phyloP scores from a whole-genome alignment of 768 basidiomycete species.

The Naganishia randhawae region DNA sequence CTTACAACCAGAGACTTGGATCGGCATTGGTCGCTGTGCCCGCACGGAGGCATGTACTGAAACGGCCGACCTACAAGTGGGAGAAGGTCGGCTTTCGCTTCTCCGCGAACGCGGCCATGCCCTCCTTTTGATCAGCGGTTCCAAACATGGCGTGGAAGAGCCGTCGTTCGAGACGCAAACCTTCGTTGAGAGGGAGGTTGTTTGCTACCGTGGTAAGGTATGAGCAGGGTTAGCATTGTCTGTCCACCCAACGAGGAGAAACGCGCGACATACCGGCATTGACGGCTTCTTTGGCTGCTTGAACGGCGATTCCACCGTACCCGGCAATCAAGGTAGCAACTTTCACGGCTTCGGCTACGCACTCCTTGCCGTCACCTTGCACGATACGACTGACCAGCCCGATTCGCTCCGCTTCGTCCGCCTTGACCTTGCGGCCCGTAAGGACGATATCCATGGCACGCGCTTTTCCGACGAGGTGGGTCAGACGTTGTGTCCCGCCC shows the following conservation, averaged over 20 bases:
- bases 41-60: too few species aligned
- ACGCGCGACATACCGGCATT: slow-evolving; percentile 63
- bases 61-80: slow-evolving; percentile 55
- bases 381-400: slow-evolving; percentile 82
- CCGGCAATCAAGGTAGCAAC: slow-evolving; percentile 73
- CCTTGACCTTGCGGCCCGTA: slow-evolving; percentile 76
- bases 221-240: background rate
- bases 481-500: slow-evolving; percentile 87
- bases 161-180: slow-evolving; percentile 78
- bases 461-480: slow-evolving; percentile 80
- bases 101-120: slow-evolving; percentile 90
- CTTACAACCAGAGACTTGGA: too few species aligned
- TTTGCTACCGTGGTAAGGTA: slow-evolving; percentile 58
- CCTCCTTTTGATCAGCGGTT: slow-evolving; percentile 92
- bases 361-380: slow-evolving; percentile 64
- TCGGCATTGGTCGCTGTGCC: too few species aligned
- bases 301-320: slow-evolving; percentile 76
- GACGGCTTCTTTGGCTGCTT: slow-evolving; percentile 87
- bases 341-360: slow-evolving; percentile 79
- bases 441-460: slow-evolving; percentile 90
- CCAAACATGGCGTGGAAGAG: slow-evolving; percentile 89
- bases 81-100: slow-evolving; percentile 85
- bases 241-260: background rate
- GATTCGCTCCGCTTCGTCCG: slow-evolving; percentile 78
- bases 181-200: slow-evolving; percentile 75